Evolutionary conservation across 2,329 filamentous ascomycete species (phyloP).

Genomic region (Exserohilum turcica): DNA sequence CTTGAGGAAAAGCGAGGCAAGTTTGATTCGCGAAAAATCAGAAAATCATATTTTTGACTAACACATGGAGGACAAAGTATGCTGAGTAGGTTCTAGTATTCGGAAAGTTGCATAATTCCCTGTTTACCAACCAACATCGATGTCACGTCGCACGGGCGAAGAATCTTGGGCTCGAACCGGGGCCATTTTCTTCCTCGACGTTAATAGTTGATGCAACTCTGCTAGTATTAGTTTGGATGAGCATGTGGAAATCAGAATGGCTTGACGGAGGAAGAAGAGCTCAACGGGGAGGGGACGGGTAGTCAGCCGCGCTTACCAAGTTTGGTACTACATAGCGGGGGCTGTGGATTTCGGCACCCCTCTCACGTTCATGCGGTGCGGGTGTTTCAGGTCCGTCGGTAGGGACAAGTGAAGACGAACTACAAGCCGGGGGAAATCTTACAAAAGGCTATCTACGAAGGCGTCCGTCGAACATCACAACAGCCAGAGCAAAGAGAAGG

Average conservation of each 20-base stretch:
- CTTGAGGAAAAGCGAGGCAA: too few species aligned
- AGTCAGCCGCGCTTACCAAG: slow-evolving; percentile 2
- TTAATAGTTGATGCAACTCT: not conserved
- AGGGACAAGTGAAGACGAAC: not conserved
- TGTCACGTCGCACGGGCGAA: too few species aligned
- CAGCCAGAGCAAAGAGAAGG: not conserved
- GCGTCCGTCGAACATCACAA: not conserved
- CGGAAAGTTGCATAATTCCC: too few species aligned
- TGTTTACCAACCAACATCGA: too few species aligned
- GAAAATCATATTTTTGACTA: too few species aligned
- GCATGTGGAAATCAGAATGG: too few species aligned
- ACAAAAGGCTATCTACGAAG: not conserved
- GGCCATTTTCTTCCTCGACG: too few species aligned
- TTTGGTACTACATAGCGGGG: slow-evolving; percentile 2
- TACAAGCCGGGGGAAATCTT: not conserved
- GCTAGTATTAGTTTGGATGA: not conserved
- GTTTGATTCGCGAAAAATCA: too few species aligned
- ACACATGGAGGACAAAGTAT: too few species aligned
- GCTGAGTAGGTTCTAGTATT: too few species aligned
- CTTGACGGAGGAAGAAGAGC: not conserved
- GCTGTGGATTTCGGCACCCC: slow-evolving; percentile 13
- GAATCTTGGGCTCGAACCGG: too few species aligned
- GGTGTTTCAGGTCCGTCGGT: slow-evolving; percentile 3
- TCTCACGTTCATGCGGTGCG: slow-evolving; percentile 4
- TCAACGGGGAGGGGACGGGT: not conserved